These are phyloP conservation scores for Pseudocercospora vitis DNA, from an alignment of 2,329 filamentous ascomycete genomes.

Conservation along the genomic window DNA sequence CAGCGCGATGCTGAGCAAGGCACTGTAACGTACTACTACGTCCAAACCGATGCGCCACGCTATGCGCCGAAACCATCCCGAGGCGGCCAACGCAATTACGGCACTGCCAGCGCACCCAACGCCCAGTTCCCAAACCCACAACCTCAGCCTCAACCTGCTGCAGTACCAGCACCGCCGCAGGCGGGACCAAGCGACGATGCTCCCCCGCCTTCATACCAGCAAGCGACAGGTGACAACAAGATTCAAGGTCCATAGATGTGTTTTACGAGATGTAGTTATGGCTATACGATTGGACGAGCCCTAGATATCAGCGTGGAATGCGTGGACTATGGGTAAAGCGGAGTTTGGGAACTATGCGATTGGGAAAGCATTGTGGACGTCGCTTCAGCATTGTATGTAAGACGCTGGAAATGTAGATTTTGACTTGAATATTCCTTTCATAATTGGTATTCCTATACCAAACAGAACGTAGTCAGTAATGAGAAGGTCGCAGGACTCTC, in stretches of 20 bases:
- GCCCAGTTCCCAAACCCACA: slow-evolving; percentile 42
- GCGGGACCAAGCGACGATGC: slow-evolving; percentile 47
- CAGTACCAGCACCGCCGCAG: slow-evolving; percentile 40
- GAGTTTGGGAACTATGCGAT: not conserved
- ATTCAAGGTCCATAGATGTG: slow-evolving; percentile 60
- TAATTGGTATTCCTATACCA: no score
- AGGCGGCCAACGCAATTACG: slow-evolving; percentile 38
- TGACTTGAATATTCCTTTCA: no score
- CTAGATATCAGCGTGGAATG: not conserved
- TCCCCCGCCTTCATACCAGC: slow-evolving; percentile 80
- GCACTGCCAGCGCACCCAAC: slow-evolving; percentile 42
- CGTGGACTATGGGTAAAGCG: slow-evolving; percentile 7
- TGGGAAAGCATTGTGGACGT: not conserved
- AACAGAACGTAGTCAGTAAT: no score
- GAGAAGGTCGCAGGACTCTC: no score
- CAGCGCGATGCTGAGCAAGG: slow-evolving; percentile 58
- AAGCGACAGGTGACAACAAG: slow-evolving; percentile 83
- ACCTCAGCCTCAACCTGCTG: slow-evolving; percentile 41
- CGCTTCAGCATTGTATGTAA: not conserved
- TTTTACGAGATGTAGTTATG: not conserved
- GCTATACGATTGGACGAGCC: slow-evolving; percentile 10
- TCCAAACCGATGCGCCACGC: slow-evolving; percentile 37
- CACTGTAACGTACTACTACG: slow-evolving; percentile 76
- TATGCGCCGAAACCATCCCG: slow-evolving; percentile 25
- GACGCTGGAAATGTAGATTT: not conserved